These are phyloP conservation scores for Schizophyllum amplum DNA, from an alignment of 1,284 basidiomycete species.

Conservation along the genomic window DNA sequence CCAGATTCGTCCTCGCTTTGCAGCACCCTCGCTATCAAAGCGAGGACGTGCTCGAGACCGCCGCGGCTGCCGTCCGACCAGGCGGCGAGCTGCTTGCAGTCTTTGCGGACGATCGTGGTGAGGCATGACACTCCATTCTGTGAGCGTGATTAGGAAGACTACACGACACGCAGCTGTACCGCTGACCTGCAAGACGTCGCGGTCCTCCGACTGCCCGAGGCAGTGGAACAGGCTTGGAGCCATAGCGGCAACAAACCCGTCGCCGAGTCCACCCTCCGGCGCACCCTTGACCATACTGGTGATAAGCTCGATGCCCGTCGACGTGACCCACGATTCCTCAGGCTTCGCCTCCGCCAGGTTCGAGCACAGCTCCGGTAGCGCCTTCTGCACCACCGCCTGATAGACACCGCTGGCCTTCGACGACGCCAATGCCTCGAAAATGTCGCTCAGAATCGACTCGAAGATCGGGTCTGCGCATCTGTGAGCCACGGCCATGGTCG, in stretches of 20 bases:
- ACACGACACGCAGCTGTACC: background rate
- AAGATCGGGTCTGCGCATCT: slow-evolving; percentile 72
- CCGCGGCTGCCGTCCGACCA: slow-evolving; percentile 60
- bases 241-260: slow-evolving; percentile 67
- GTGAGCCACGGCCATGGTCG: background rate
- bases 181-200: slow-evolving; percentile 75
- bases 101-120: slow-evolving; percentile 83
- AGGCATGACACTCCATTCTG: slow-evolving; percentile 81
- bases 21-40: slow-evolving; percentile 70
- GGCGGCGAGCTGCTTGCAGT: slow-evolving; percentile 68
- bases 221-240: slow-evolving; percentile 71
- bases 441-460: slow-evolving; percentile 79
- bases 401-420: slow-evolving; percentile 56
- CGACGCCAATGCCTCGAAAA: slow-evolving; percentile 64
- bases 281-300: slow-evolving; percentile 64
- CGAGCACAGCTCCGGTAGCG: slow-evolving; percentile 64
- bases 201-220: slow-evolving; percentile 64
- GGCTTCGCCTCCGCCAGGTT: slow-evolving; percentile 52
- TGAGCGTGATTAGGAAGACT: slow-evolving; percentile 2
- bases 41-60: slow-evolving; percentile 70
- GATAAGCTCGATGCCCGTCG: slow-evolving; percentile 77
- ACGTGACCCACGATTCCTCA: slow-evolving; percentile 63
- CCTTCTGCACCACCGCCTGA: slow-evolving; percentile 61
- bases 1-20: slow-evolving; percentile 79
- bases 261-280: slow-evolving; percentile 58